Conservation (phyloP, 1,284 basidiomycete species). For the Melampsora larici-populina region DNA sequence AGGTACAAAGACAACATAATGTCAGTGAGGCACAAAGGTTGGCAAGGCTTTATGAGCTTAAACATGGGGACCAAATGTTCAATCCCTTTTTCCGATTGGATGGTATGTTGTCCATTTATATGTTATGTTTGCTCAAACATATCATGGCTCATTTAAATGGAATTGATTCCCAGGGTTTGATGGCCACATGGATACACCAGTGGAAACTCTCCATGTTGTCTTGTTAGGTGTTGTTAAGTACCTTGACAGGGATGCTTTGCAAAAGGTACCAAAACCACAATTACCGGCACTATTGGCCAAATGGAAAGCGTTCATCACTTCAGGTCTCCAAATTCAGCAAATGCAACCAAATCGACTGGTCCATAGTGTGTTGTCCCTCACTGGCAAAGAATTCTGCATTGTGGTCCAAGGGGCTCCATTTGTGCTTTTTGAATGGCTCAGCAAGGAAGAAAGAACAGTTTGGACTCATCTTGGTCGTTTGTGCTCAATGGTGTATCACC, state of each 20-base stretch:
- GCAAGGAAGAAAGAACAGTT: too few relatives aligned
- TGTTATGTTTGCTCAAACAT: too few relatives aligned
- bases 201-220: slow-evolving; percentile 50
- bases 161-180: slow-evolving; percentile 57
- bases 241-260: slow-evolving; percentile 45
- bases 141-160: too few relatives aligned
- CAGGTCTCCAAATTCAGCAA: background rate
- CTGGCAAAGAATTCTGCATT: background rate
- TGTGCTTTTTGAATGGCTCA: background rate
- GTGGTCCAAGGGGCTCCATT: background rate
- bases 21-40: too few relatives aligned
- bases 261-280: slow-evolving; percentile 48
- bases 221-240: slow-evolving; percentile 51
- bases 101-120: too few relatives aligned
- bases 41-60: too few relatives aligned
- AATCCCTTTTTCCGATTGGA: too few relatives aligned
- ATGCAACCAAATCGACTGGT: background rate
- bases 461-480: too few relatives aligned
- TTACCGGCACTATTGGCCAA: slow-evolving; percentile 26
- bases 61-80: too few relatives aligned
- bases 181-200: slow-evolving; percentile 54
- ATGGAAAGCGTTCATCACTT: slow-evolving; percentile 5
- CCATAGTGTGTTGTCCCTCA: background rate
- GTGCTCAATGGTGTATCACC: too few relatives aligned
- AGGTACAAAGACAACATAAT: too few relatives aligned